Percentiles rank a stretch among this genome's conserved stretches.
Evolutionary conservation across 148 eudicot species (phyloP).

Genomic region (Nyssa sinensis): DNA sequence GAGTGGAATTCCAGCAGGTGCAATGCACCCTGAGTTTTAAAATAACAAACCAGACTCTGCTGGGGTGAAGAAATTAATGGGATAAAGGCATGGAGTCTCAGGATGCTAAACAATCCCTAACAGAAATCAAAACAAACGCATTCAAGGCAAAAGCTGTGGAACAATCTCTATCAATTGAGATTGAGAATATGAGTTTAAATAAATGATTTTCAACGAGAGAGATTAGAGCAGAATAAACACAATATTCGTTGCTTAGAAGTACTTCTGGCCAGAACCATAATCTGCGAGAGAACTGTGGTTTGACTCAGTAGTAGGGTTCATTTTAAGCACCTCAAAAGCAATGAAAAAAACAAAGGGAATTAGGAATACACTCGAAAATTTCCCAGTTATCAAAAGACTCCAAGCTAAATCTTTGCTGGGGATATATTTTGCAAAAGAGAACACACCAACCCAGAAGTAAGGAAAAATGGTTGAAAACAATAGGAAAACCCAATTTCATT

Average conservation of each 20-base stretch:
- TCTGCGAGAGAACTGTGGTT: not conserved
- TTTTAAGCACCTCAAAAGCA: constrained; percentile 5
- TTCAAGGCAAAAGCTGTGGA: constrained; percentile 1
- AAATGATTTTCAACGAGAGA: not conserved
- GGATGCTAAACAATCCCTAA: not conserved
- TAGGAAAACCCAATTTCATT: constrained; percentile 3
- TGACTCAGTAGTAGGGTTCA: constrained; percentile 4
- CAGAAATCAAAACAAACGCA: not conserved
- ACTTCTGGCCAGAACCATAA: not conserved
- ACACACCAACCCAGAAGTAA: constrained; percentile 3
- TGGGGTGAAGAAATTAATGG: constrained; percentile 19
- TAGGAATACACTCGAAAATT: not conserved
- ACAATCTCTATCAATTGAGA: not conserved
- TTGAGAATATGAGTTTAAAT: not conserved
- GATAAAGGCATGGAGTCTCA: not conserved
- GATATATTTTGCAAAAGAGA: not conserved
- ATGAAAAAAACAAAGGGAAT: constrained; percentile 2
- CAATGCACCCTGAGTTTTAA: not conserved
- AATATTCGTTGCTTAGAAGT: not conserved
- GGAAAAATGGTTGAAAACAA: not conserved
- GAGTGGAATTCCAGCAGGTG: not conserved
- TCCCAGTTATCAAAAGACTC: constrained; percentile 7
- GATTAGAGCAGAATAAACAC: not conserved
- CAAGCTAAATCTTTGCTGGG: not conserved
- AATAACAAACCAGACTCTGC: not conserved